Evolutionary conservation across 2,329 filamentous ascomycete genomes (phyloP), one percentile per base, ranked within the genome.

Genomic region (Apiospora kogelbergensis): DNA sequence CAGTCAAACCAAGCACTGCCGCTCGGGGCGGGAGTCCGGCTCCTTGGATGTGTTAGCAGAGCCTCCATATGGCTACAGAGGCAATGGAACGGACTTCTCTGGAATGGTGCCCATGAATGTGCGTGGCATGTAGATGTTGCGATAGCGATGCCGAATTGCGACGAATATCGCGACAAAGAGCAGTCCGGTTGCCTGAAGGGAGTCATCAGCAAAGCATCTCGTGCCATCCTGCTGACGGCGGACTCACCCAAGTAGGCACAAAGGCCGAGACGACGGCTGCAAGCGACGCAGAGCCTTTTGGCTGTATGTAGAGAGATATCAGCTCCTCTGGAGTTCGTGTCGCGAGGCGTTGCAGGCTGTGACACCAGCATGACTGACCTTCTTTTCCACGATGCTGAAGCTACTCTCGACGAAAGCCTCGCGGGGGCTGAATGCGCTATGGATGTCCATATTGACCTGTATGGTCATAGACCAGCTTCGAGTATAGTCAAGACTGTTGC

Each of bases 241-340:
- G 17, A 73, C 76, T 73, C 65, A 78, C 76, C 72, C 71, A 76
- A 37, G 76, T 73, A 3, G 76, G 76, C 20, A 77, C 71, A 53
- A 78, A 76, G 33, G 76, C 76, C n/a, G 75, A 74, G 7, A 76
- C 17, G 1, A 78, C 68, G 22, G 76, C 71, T 3, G 75, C 73
- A 3, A 77, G 70, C 2, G 76, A 77, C 20, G 75, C 73, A n/a
- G 76, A 77, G 22, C 73, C 74, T 30, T 74, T 73, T 7, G 74
- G 73, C 76, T 77, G 17, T 40, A 26, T 65, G 15, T 44, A 17
- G 33, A 10, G 5, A 15, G 3, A 30, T 30, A 30, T 57, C 15
- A 57, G 48, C 48, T 24, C 30, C 24, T 30, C 37, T 44, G n/a
- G 26, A 44, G 11, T 30, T 6, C 13, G 10, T 20, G 13, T 26